A percentile compares a stretch with the other conserved stretches of the same genome.
These are phyloP conservation scores for Lyophyllum atratum DNA, from an alignment of 768 basidiomycete genomes.

Conservation along the genomic window DNA sequence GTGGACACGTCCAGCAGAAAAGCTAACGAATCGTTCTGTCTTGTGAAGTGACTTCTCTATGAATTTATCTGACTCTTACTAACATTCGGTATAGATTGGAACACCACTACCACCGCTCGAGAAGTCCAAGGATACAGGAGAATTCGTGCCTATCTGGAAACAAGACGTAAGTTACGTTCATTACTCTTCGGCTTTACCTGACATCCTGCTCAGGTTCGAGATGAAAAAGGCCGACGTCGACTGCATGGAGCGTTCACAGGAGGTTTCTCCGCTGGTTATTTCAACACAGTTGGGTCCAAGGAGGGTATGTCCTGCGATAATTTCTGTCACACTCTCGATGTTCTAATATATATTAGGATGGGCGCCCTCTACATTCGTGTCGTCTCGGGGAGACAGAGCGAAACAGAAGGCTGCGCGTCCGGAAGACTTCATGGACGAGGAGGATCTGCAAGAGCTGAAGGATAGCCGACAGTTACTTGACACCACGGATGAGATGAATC, in stretches of 20 bases:
- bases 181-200: conserved; percentile 1
- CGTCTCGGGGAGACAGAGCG: conserved; percentile 77
- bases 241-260: conserved; percentile 99
- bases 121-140: conserved; percentile 87
- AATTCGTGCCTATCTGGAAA: conserved; percentile 97
- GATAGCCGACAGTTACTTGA: conserved; percentile 77
- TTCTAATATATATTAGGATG: conserved; percentile 65
- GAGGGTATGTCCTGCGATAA: conserved; percentile 62
- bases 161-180: conserved; percentile 70
- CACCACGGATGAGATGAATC: conserved; percentile 77
- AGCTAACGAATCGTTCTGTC: conserved; percentile 22
- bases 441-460: conserved; percentile 83
- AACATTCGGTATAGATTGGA: conserved; percentile 64
- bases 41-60: conserved; percentile 8
- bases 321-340: neutral
- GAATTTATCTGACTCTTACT: neutral
- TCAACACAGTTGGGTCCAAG: conserved; percentile 93
- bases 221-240: conserved; percentile 89
- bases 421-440: conserved; percentile 99
- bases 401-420: conserved; percentile 64
- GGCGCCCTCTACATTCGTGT: conserved; percentile 91
- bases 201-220: conserved; percentile 62
- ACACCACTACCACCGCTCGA: conserved; percentile 95
- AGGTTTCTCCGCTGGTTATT: conserved; percentile 97
- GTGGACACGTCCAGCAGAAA: conserved; percentile 20